These are phyloP conservation scores for Tolypocladium paradoxum DNA, from an alignment of 2,329 filamentous ascomycete genomes.

Conservation along the genomic window DNA sequence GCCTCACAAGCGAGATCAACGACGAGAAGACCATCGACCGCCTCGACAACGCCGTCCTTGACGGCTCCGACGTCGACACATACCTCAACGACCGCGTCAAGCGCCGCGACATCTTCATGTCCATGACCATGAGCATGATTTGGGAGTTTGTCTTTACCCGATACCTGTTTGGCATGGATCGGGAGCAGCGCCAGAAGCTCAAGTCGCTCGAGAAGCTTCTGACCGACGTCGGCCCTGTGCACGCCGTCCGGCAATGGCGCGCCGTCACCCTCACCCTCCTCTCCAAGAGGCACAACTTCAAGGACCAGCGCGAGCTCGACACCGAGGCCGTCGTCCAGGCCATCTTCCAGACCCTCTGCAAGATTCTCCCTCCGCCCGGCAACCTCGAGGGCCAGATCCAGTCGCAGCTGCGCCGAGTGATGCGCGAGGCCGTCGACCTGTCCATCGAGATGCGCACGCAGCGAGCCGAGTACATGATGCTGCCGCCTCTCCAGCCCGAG, in stretches of 20 bases:
- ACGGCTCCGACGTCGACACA: constrained; percentile 83
- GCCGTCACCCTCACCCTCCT: constrained; percentile 89
- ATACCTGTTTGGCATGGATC: constrained; percentile 97
- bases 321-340: constrained; percentile 90
- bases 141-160: constrained; percentile 98
- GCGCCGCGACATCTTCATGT: constrained; percentile 94
- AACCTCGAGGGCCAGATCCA: constrained; percentile 73
- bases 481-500: constrained; percentile 86
- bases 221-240: constrained; percentile 72
- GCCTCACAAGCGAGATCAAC: constrained; percentile 70
- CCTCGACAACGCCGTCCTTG: constrained; percentile 86
- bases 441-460: constrained; percentile 97
- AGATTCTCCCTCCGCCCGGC: constrained; percentile 76
- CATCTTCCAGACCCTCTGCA: constrained; percentile 70
- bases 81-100: constrained; percentile 82
- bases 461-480: constrained; percentile 96
- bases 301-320: constrained; percentile 72
- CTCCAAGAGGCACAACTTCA: constrained; percentile 68
- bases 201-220: constrained; percentile 91
- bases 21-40: constrained; percentile 91
- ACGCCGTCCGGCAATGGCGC: constrained; percentile 94
- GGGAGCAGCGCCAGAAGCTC: constrained; percentile 93
- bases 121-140: constrained; percentile 97
- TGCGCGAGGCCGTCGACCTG: constrained; percentile 79
- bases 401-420: constrained; percentile 74